phyloP scores from a whole-genome alignment of 2,329 filamentous ascomycete species.

The Didymellaceae sp. region DNA sequence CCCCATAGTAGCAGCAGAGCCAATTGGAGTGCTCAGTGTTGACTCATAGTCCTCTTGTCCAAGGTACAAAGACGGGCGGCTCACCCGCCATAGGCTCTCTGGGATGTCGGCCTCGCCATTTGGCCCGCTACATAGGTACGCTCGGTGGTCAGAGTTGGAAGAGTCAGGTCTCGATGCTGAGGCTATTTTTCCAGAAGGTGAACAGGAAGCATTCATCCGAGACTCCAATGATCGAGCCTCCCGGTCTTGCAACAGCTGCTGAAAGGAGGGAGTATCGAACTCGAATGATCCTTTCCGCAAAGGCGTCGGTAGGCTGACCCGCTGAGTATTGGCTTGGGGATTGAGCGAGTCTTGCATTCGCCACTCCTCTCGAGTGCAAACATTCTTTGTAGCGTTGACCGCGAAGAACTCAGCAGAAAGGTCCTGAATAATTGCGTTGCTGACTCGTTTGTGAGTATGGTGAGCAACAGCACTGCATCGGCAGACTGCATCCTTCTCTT shows the following conservation, averaged over 20 bases:
- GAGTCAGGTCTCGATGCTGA: neutral
- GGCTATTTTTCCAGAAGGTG: neutral
- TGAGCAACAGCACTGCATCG: slow-evolving; percentile 17
- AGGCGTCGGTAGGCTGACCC: too few species aligned
- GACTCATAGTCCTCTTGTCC: neutral
- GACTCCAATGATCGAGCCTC: neutral
- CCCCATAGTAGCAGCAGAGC: neutral
- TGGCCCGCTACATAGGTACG: neutral
- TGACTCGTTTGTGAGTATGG: slow-evolving; percentile 2
- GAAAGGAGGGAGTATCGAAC: neutral
- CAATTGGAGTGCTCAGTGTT: slow-evolving; percentile 23
- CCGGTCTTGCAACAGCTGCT: neutral
- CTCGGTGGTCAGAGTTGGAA: neutral
- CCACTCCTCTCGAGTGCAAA: slow-evolving; percentile 23
- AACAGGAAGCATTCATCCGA: neutral
- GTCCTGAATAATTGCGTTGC: slow-evolving; percentile 20
- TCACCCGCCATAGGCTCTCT: slow-evolving; percentile 19
- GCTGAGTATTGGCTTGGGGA: too few species aligned
- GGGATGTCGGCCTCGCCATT: slow-evolving; percentile 19
- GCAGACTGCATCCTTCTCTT: slow-evolving; percentile 20
- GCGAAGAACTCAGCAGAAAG: slow-evolving; percentile 26
- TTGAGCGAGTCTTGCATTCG: neutral
- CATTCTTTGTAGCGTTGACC: neutral
- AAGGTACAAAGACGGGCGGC: slow-evolving; percentile 20
- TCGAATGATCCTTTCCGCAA: neutral